Evolutionary conservation across 441 rosid genomes (phyloP).

Genomic region (Euphorbia celastroides): DNA sequence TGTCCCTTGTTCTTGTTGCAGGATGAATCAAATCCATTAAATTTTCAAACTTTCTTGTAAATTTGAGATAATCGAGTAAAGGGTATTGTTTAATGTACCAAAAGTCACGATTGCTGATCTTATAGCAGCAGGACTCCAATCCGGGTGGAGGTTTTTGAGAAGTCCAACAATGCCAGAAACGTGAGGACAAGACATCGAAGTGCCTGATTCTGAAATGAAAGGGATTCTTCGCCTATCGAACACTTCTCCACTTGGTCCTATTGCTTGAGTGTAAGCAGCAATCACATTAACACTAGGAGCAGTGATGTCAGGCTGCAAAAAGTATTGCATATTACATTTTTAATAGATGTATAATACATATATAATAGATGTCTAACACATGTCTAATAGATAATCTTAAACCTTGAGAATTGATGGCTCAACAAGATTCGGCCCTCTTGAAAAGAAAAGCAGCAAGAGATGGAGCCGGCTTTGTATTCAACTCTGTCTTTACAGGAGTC

Average conservation of each 20-base stretch:
- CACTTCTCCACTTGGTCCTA: constrained; percentile 22
- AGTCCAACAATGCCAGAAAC: constrained; percentile 58
- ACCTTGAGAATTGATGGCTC: constrained; percentile 44
- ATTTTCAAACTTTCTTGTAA: neutral
- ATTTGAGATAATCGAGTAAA: neutral
- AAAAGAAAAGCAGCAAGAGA: constrained; percentile 53
- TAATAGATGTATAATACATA: neutral
- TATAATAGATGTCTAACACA: neutral
- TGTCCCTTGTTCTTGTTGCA: constrained; percentile 35
- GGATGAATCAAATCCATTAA: neutral
- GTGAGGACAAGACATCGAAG: constrained; percentile 75
- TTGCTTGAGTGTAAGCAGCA: constrained; percentile 39
- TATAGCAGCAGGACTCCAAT: constrained; percentile 66
- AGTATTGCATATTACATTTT: neutral
- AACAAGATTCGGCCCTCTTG: constrained; percentile 48
- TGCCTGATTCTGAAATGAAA: constrained; percentile 37
- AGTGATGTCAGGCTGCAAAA: constrained; percentile 53
- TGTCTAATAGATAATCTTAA: neutral
- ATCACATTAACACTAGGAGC: constrained; percentile 57
- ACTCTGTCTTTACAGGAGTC: constrained; percentile 21
- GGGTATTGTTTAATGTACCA: constrained; percentile 23
- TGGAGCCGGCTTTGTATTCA: constrained; percentile 45
- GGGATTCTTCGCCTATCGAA: constrained; percentile 34
- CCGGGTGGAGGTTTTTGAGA: constrained; percentile 40
- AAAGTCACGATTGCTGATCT: constrained; percentile 63